Percentiles rank a stretch among this genome's conserved stretches.
Conservation (phyloP, 75 land plant species). For the Pinus tabuliformis region DNA sequence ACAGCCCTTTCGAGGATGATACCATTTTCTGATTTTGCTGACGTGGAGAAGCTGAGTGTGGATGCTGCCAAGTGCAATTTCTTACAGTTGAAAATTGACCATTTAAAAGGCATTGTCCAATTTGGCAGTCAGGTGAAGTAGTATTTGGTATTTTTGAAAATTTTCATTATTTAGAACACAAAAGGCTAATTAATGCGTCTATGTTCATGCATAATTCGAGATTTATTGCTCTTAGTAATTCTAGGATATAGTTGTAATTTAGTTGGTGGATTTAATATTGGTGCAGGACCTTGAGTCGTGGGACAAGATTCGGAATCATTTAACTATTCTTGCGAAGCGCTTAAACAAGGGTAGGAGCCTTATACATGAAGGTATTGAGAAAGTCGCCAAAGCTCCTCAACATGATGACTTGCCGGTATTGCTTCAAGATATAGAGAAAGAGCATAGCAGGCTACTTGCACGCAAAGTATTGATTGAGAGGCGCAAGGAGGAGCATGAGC, state of each 20-base stretch:
- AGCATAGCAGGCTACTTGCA: conserved; percentile 92
- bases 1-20: conserved; percentile 62
- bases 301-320: conserved; percentile 66
- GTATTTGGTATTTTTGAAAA: not conserved
- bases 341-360: conserved; percentile 66
- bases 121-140: conserved; percentile 80
- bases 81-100: conserved; percentile 80
- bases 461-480: conserved; percentile 94
- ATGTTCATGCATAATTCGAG: too few species aligned
- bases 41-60: conserved; percentile 79
- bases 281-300: conserved; percentile 90
- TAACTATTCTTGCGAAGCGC: conserved; percentile 68
- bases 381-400: conserved; percentile 36
- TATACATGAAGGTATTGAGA: conserved; percentile 41
- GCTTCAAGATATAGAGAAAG: conserved; percentile 69
- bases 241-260: not conserved
- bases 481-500: conserved; percentile 97
- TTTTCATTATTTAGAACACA: not conserved
- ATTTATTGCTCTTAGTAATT: too few species aligned
- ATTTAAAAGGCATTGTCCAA: conserved; percentile 58
- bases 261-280: not conserved
- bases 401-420: too few species aligned
- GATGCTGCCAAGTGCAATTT: conserved; percentile 91
- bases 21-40: conserved; percentile 75
- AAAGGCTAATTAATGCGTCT: too few species aligned